These are phyloP conservation scores for Moringa oleifera DNA, from an alignment of 345 rosid genomes.

Conservation along the genomic window DNA sequence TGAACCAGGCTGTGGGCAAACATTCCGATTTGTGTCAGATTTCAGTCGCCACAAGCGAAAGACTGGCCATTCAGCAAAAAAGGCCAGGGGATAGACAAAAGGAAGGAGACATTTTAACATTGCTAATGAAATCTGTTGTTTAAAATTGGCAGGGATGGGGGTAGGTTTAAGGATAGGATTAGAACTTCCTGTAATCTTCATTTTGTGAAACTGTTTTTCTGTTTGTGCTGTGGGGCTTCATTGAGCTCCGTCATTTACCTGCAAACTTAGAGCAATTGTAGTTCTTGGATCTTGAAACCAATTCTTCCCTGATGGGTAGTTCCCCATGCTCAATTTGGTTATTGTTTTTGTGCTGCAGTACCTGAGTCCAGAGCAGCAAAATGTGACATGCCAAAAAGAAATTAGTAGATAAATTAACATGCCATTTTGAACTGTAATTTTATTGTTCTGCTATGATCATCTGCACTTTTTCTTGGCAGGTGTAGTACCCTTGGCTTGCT, in stretches of 20 bases:
- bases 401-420: too few species aligned
- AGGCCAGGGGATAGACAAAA: slow-evolving; percentile 31
- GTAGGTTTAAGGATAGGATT: neutral
- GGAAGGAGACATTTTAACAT: neutral
- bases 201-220: neutral
- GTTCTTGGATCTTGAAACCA: neutral
- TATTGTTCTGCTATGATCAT: too few species aligned
- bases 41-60: slow-evolving; percentile 94
- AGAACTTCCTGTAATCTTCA: neutral
- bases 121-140: neutral
- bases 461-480: too few species aligned
- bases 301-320: neutral
- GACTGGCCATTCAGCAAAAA: slow-evolving; percentile 85
- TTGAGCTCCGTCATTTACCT: neutral
- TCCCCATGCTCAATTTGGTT: neutral
- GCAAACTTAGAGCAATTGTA: neutral
- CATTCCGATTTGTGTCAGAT: slow-evolving; percentile 88
- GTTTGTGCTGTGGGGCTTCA: neutral
- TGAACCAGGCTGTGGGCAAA: slow-evolving; percentile 85
- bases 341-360: too few species aligned
- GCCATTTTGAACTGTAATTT: too few species aligned
- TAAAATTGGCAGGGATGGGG: neutral
- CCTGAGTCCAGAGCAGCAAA: too few species aligned
- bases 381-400: too few species aligned
- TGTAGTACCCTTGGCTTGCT: too few species aligned